phyloP scores from a whole-genome alignment of 345 rosid genomes.

The Alliaria petiolata region DNA sequence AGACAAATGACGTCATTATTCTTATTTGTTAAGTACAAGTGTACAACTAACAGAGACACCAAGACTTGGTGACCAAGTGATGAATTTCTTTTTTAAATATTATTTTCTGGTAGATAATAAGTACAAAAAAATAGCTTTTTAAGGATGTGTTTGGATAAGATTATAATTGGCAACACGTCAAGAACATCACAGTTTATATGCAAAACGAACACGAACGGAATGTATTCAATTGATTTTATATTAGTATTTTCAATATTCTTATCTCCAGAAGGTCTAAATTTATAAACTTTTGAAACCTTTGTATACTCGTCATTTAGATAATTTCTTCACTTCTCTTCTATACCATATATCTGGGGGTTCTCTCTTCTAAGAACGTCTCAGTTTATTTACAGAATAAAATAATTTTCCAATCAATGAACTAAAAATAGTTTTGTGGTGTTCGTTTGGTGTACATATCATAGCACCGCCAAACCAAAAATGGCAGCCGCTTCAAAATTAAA shows the following conservation, averaged over 20 bases:
- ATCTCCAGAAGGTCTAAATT: background rate
- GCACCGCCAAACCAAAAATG: constrained; percentile 18
- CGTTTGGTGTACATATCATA: background rate
- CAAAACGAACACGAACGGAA: constrained; percentile 26
- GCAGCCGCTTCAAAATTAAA: background rate
- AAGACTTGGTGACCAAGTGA: constrained; percentile 32
- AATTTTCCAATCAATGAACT: too few relatives aligned
- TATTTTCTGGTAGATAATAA: background rate
- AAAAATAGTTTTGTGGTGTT: background rate
- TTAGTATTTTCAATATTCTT: background rate
- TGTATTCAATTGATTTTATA: constrained; percentile 2
- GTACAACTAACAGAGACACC: constrained; percentile 16
- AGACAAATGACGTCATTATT: constrained; percentile 26
- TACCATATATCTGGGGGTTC: background rate
- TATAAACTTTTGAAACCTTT: background rate
- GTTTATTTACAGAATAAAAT: background rate
- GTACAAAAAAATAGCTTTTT: background rate
- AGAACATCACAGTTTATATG: constrained; percentile 25
- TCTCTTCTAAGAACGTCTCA: background rate
- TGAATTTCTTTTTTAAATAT: too few relatives aligned
- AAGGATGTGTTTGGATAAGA: constrained; percentile 30
- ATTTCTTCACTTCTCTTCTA: background rate
- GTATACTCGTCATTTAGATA: background rate
- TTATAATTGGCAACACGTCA: constrained; percentile 32
- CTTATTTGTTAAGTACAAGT: constrained; percentile 7